phyloP scores from a whole-genome alignment of 345 rosid genomes.

The Sonneratia alba region DNA sequence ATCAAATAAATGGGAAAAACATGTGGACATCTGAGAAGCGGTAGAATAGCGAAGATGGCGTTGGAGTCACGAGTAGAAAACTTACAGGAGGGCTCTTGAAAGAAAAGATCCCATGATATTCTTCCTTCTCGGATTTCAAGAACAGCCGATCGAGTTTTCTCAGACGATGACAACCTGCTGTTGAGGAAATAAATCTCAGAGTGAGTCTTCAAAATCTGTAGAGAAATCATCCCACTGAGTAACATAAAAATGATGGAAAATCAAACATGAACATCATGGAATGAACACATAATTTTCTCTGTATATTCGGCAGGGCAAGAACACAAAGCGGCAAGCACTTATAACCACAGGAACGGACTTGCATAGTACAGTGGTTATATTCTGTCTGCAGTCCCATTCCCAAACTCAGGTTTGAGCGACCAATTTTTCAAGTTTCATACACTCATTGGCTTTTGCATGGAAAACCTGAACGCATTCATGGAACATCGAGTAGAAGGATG shows the following conservation, averaged over 20 bases:
- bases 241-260: neutral
- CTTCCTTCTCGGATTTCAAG: neutral
- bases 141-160: neutral
- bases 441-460: neutral
- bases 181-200: neutral
- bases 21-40: neutral
- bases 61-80: neutral
- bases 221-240: no score
- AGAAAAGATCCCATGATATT: constrained; percentile 30
- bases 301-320: no score
- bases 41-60: no score
- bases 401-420: neutral
- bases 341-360: no score
- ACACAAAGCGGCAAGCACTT: neutral
- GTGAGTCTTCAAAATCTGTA: neutral
- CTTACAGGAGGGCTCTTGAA: constrained; percentile 33
- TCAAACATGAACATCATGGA: no score
- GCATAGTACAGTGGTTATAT: no score
- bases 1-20: neutral
- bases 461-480: neutral
- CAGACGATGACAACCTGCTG: neutral
- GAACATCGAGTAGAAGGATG: neutral
- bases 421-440: neutral
- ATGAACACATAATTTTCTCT: no score
- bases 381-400: no score